Evolutionary conservation across 495 filamentous ascomycete species (phyloP), one percentile per base, ranked within the genome.

Genomic region (Hypoxylon crocopeplum): DNA sequence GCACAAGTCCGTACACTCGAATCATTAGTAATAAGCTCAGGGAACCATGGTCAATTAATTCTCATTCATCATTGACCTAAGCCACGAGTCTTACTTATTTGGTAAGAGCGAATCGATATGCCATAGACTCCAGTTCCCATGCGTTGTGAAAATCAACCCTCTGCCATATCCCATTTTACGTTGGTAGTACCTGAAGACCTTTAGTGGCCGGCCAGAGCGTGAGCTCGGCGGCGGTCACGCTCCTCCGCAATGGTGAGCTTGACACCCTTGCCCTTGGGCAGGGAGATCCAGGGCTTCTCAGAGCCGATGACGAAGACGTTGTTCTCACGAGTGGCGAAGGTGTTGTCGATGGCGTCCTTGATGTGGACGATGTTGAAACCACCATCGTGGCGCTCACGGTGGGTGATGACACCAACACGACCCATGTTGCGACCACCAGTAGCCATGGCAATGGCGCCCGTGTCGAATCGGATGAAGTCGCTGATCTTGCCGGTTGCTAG

Each of bases 391-490:
- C 93, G 91, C 86, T 98, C 94, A 82, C 94, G 93, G 86, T 98
- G 91, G 65, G 95, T 98, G 83, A 98, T 93, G 75, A 98, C 94
- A 88, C 95, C 94, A 72, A 98, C 93, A 92, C 94, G 95, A 75
- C 94, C 94, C 92, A 96, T 97, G 86, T 97, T 97, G 76, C 93
- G 93, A 86, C 93, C 93, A 86, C 93, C 93, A 59, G 92, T 97
- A 66, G 87, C 89, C 94, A 98, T 98, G 77, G 88, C 90, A 73
- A 98, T 92, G 72, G 91, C 89, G 78, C 93, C 94, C 69, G 91
- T 96, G 77, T 98, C 94, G 82, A 98, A 98, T 77, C 83, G 85
- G 85, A 97, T 92, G 82, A 86, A 97, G 78, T 98, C 94, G 63
- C 75, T 69, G 82, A 98, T 95, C 86, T 98, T 98, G 83, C 94